Evolutionary conservation across 495 filamentous ascomycete species (phyloP).

Genomic region (Tuber borchii): DNA sequence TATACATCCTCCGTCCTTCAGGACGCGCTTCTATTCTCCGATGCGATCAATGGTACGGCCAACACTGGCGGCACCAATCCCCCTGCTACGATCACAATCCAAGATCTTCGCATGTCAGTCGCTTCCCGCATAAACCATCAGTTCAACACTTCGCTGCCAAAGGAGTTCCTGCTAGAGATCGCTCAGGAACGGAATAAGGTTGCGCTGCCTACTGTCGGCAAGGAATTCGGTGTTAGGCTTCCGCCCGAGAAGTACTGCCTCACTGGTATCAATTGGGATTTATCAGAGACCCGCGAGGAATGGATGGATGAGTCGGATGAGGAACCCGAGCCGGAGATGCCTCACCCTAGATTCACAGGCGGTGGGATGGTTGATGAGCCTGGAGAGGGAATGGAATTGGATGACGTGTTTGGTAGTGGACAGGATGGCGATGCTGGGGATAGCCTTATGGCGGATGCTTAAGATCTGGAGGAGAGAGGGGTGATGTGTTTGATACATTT

Average conservation of each 20-base stretch:
- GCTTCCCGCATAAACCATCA: slow-evolving; percentile 59
- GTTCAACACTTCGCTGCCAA: slow-evolving; percentile 61
- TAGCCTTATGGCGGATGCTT: slow-evolving; percentile 41
- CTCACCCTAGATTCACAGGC: slow-evolving; percentile 2
- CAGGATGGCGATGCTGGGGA: slow-evolving; percentile 42
- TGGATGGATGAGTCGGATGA: slow-evolving; percentile 42
- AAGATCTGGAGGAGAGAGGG: not conserved
- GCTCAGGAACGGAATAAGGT: slow-evolving; percentile 76
- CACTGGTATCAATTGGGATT: slow-evolving; percentile 73
- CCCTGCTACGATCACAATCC: slow-evolving; percentile 48
- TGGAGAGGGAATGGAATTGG: slow-evolving; percentile 47
- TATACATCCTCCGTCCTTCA: slow-evolving; percentile 58
- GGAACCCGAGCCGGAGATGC: slow-evolving; percentile 43
- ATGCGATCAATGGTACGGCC: slow-evolving; percentile 51
- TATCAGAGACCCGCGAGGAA: slow-evolving; percentile 48
- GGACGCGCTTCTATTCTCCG: slow-evolving; percentile 59
- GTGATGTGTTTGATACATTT: slow-evolving; percentile 5
- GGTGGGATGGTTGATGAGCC: slow-evolving; percentile 32
- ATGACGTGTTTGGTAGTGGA: slow-evolving; percentile 44
- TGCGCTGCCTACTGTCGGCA: slow-evolving; percentile 66
- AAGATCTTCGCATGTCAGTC: slow-evolving; percentile 59
- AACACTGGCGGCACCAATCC: slow-evolving; percentile 42
- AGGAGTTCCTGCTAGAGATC: slow-evolving; percentile 79
- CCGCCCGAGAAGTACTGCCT: slow-evolving; percentile 89
- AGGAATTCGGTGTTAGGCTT: slow-evolving; percentile 74